Evolutionary conservation across 2,329 filamentous ascomycete genomes (phyloP).

Genomic region (Penicillium sp.): DNA sequence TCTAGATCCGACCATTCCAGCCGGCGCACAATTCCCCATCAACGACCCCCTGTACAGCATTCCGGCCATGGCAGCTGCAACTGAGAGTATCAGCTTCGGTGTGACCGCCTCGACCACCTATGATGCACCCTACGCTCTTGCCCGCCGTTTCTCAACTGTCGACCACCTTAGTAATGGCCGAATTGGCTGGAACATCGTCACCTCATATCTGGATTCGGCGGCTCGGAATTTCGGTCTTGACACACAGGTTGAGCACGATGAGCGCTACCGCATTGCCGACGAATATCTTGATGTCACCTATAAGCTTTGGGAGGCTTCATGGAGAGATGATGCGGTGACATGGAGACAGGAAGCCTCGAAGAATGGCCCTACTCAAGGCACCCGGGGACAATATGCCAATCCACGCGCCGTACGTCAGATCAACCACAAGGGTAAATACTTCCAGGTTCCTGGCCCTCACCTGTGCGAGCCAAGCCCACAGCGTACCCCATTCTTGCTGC

Average conservation of each 20-base stretch:
- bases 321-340: constrained; percentile 48
- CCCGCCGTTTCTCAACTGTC: constrained; percentile 58
- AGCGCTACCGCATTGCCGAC: constrained; percentile 54
- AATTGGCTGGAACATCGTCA: constrained; percentile 60
- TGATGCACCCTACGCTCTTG: constrained; percentile 59
- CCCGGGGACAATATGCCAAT: constrained; percentile 33
- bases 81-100: constrained; percentile 54
- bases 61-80: constrained; percentile 53
- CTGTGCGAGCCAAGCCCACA: constrained; percentile 52
- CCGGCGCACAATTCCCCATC: constrained; percentile 49
- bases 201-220: constrained; percentile 52
- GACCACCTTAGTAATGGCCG: constrained; percentile 58
- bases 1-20: constrained; percentile 42
- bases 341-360: constrained; percentile 23
- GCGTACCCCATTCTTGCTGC: constrained; percentile 53
- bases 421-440: constrained; percentile 47
- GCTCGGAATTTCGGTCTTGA: constrained; percentile 53
- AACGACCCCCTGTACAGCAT: constrained; percentile 49
- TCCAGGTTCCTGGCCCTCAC: constrained; percentile 50
- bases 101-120: constrained; percentile 61
- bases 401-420: constrained; percentile 42
- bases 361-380: constrained; percentile 14
- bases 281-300: constrained; percentile 53
- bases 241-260: constrained; percentile 54
- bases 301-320: constrained; percentile 59